Evolutionary conservation across 805 yeast species (phyloP).

Genomic region (Kodamaea kaohsiungensis): DNA sequence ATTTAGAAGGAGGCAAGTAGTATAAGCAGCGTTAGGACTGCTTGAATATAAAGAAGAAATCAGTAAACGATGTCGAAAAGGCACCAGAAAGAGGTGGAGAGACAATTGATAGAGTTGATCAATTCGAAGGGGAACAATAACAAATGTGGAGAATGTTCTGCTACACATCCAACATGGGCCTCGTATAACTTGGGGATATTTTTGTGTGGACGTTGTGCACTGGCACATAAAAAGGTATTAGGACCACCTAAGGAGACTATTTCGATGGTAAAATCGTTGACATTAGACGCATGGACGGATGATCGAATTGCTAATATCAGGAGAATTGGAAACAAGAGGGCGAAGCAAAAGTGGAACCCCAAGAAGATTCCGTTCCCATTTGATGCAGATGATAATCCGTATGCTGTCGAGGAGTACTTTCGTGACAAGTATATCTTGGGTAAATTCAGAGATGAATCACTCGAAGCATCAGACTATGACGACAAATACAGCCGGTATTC

Average conservation of each 20-base stretch:
- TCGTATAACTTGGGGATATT: conserved; percentile 60
- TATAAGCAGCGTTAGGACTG: background rate
- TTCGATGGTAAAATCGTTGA: conserved; percentile 68
- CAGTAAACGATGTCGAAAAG: conserved; percentile 31
- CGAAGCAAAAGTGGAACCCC: conserved; percentile 67
- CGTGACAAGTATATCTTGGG: conserved; percentile 72
- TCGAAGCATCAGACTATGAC: conserved; percentile 37
- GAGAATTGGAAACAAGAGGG: conserved; percentile 62
- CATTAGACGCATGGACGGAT: conserved; percentile 68
- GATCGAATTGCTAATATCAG: conserved; percentile 50
- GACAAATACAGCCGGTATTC: conserved; percentile 23
- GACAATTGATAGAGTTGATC: conserved; percentile 58
- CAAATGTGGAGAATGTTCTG: conserved; percentile 78
- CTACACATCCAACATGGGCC: conserved; percentile 64
- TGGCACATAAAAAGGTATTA: conserved; percentile 63
- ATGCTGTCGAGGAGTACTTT: conserved; percentile 55
- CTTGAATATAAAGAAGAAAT: background rate
- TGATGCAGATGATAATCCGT: conserved; percentile 68
- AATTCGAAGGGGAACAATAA: conserved; percentile 61
- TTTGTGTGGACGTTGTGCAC: conserved; percentile 84
- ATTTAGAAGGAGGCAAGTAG: background rate
- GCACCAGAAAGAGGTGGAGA: conserved; percentile 46
- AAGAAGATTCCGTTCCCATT: conserved; percentile 67
- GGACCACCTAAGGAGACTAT: conserved; percentile 50
- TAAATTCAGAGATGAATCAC: conserved; percentile 47